These are phyloP conservation scores for Hymenoscyphus fructigenus DNA, from an alignment of 2,329 filamentous ascomycete species.

Conservation along the genomic window DNA sequence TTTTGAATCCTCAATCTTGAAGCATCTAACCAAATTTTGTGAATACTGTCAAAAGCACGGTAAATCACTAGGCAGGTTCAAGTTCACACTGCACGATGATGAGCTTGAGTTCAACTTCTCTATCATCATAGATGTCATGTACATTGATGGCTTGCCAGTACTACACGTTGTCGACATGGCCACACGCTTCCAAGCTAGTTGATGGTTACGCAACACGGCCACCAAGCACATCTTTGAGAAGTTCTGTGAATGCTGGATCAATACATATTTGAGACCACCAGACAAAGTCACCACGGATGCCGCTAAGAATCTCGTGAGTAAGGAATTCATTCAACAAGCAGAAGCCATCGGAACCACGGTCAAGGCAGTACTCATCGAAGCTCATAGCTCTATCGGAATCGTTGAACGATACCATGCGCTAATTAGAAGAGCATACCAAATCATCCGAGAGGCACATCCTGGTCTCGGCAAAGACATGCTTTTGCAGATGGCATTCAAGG, in stretches of 20 bases:
- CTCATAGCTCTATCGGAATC: constrained; percentile 5
- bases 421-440: constrained; percentile 9
- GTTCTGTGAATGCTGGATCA: neutral
- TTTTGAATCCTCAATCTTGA: neutral
- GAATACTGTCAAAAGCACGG: neutral
- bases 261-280: neutral
- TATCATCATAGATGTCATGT: neutral
- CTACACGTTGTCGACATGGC: neutral
- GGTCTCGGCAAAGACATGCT: constrained; percentile 11
- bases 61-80: neutral
- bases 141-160: neutral
- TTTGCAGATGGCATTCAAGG: constrained; percentile 20
- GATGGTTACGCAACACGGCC: neutral
- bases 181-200: neutral
- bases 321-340: neutral
- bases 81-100: neutral
- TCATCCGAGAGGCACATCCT: constrained; percentile 7
- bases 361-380: neutral
- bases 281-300: neutral
- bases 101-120: neutral
- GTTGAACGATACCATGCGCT: constrained; percentile 12
- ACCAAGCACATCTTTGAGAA: neutral
- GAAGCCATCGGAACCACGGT: neutral
- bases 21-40: neutral
- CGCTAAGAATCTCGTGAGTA: neutral